phyloP scores from a whole-genome alignment of 2,329 filamentous ascomycete species.

The Penicillium sp. region DNA sequence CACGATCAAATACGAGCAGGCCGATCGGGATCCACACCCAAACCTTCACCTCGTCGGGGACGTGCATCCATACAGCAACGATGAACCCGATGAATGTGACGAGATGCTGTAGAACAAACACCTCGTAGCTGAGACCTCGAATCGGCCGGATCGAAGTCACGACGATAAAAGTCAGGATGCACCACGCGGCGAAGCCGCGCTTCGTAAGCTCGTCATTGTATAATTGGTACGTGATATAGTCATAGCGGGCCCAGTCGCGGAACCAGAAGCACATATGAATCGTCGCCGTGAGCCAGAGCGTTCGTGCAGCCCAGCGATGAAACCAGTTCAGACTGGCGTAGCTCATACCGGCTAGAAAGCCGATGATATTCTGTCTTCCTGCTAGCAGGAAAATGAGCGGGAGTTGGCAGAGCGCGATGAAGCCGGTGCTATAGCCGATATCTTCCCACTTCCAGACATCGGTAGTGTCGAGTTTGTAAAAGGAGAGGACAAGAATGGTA shows the following conservation, averaged over 20 bases:
- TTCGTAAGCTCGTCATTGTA: conserved; percentile 54
- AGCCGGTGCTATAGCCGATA: conserved; percentile 60
- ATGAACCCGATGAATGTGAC: conserved; percentile 56
- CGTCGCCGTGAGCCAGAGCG: conserved; percentile 56
- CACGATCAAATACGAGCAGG: conserved; percentile 52
- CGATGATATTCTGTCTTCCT: conserved; percentile 60
- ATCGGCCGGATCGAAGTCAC: conserved; percentile 56
- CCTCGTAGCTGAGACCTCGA: conserved; percentile 55
- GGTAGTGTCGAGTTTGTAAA: conserved; percentile 58
- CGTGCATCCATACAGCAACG: conserved; percentile 54
- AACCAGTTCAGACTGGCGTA: conserved; percentile 59
- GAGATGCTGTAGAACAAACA: conserved; percentile 60
- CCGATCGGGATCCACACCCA: conserved; percentile 55
- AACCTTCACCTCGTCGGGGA: conserved; percentile 47
- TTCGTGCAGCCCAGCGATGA: conserved; percentile 57
- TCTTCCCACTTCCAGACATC: conserved; percentile 58
- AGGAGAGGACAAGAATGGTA: conserved; percentile 57
- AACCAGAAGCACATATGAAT: conserved; percentile 61
- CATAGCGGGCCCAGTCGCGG: conserved; percentile 55
- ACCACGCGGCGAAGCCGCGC: conserved; percentile 58
- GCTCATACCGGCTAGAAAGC: conserved; percentile 50
- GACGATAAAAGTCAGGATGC: conserved; percentile 56
- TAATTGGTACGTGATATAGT: conserved; percentile 55
- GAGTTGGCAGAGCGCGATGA: conserved; percentile 57
- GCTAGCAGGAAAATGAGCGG: conserved; percentile 61